These are phyloP conservation scores for Pleurotus citrinopileatus DNA, from an alignment of 768 basidiomycete species.

Conservation along the genomic window DNA sequence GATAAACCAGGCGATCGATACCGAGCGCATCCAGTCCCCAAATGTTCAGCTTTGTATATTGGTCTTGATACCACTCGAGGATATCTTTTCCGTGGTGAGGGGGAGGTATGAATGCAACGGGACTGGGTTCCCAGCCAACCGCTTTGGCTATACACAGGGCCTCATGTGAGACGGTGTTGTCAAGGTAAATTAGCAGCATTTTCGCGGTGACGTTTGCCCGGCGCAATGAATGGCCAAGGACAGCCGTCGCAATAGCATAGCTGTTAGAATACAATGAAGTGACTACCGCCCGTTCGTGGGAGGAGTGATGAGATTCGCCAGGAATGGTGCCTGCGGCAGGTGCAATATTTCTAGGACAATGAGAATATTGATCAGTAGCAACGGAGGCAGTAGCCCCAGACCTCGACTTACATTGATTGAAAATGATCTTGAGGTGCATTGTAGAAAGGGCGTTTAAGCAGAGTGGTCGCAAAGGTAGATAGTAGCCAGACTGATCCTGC, in stretches of 20 bases:
- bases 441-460: background rate
- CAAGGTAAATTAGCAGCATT: conserved; percentile 29
- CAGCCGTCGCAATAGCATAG: conserved; percentile 25
- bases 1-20: conserved; percentile 25
- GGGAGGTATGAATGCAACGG: conserved; percentile 27
- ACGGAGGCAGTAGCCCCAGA: background rate
- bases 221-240: conserved; percentile 26
- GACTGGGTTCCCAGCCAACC: conserved; percentile 25
- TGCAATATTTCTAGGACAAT: background rate
- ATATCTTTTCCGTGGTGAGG: conserved; percentile 26
- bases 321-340: background rate
- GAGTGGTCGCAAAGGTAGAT: background rate
- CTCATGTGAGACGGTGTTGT: conserved; percentile 23
- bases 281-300: conserved; percentile 20
- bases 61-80: conserved; percentile 27
- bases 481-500: background rate
- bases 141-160: conserved; percentile 27
- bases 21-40: conserved; percentile 29
- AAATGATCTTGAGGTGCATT: background rate
- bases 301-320: background rate
- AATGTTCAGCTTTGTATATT: conserved; percentile 33
- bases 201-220: conserved; percentile 23
- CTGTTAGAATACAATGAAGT: conserved; percentile 29
- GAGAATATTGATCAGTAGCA: background rate
- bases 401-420: background rate